These are phyloP conservation scores for Ziziphus jujuba DNA, from an alignment of 306 rosid genomes.

Conservation along the genomic window DNA sequence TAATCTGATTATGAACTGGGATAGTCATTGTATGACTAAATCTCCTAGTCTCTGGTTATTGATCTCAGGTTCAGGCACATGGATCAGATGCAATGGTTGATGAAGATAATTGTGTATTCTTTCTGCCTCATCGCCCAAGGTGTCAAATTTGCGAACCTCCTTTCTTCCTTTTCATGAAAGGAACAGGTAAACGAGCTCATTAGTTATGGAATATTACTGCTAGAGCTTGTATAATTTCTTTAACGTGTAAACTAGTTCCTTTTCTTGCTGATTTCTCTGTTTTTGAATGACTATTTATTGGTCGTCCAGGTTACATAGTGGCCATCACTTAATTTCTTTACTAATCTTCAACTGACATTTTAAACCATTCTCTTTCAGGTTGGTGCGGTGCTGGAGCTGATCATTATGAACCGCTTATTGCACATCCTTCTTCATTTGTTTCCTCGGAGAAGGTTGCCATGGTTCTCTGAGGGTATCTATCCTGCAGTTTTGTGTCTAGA, in stretches of 20 bases:
- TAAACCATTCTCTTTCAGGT: conserved; percentile 49
- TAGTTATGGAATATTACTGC: not conserved
- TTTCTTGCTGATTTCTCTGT: too few species aligned
- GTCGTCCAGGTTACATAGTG: too few species aligned
- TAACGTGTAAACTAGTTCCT: too few species aligned
- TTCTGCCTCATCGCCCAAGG: conserved; percentile 97
- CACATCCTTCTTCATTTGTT: conserved; percentile 62
- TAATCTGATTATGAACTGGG: not conserved
- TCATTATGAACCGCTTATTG: conserved; percentile 94
- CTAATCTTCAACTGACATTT: conserved; percentile 4
- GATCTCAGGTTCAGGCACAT: conserved; percentile 87
- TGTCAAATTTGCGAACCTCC: conserved; percentile 75
- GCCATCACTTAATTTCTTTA: too few species aligned
- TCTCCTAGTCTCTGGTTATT: conserved; percentile 28
- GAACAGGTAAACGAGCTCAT: conserved; percentile 68
- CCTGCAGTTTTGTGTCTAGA: conserved; percentile 72
- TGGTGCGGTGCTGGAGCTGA: conserved; percentile 99
- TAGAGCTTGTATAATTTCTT: not conserved
- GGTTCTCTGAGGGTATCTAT: conserved; percentile 57
- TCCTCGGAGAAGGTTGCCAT: conserved; percentile 91
- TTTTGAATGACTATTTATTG: too few species aligned
- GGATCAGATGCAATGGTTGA: conserved; percentile 99
- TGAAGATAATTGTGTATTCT: conserved; percentile 92
- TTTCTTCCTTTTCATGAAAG: conserved; percentile 97
- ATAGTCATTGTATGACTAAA: conserved; percentile 11